A percentile compares a stretch with the other conserved stretches of the same genome.
Conservation (phyloP, 768 basidiomycete species). For the Boletus patriciae region DNA sequence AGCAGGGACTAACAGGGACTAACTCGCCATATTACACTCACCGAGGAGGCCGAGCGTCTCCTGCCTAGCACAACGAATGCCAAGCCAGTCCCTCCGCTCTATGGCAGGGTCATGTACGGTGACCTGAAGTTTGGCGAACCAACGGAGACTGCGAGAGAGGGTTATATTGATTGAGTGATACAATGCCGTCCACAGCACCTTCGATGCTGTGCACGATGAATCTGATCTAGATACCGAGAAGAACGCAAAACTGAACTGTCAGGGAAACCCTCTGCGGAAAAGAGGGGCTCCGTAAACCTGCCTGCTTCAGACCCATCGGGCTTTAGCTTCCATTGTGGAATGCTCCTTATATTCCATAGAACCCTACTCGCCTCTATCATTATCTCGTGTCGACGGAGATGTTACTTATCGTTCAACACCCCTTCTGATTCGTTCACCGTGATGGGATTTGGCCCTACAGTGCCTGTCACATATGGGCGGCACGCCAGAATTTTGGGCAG, state of each 20-base stretch:
- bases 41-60: neutral
- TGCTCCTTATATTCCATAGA: slow-evolving; percentile 2
- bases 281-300: slow-evolving; percentile 8
- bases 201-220: slow-evolving; percentile 3
- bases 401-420: slow-evolving; percentile 1
- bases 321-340: slow-evolving; percentile 16
- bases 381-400: slow-evolving; percentile 18
- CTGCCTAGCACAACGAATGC: neutral
- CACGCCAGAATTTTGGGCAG: too few species aligned
- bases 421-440: slow-evolving; percentile 10
- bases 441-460: slow-evolving; percentile 6
- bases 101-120: neutral
- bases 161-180: neutral
- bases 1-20: too few species aligned
- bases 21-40: neutral
- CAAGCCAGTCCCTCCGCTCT: too few species aligned
- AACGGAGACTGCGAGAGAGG: neutral
- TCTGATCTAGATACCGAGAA: slow-evolving; percentile 10
- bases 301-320: neutral
- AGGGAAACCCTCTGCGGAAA: slow-evolving; percentile 13
- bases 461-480: too few species aligned
- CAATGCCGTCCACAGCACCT: neutral
- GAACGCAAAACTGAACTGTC: slow-evolving; percentile 3
- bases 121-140: neutral
- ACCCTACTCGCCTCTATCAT: slow-evolving; percentile 23